Conservation (phyloP, 192 early-diverging fungal genomes). For the Entomortierella parvispora region DNA sequence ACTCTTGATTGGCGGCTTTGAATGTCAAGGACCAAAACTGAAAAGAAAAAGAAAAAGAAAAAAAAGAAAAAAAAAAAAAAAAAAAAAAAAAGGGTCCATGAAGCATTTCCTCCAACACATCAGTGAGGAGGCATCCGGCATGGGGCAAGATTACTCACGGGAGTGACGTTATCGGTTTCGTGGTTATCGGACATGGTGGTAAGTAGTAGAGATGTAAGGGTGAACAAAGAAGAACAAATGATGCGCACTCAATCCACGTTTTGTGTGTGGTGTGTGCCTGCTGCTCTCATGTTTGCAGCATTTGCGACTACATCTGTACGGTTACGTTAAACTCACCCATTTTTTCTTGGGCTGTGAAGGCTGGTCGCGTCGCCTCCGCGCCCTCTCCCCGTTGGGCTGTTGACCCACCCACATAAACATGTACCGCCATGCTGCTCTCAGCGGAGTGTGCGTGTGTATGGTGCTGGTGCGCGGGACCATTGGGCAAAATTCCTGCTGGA, state of each 20-base stretch:
- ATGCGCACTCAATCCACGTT: not conserved
- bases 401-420: too few species aligned
- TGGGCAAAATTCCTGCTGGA: not conserved
- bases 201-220: not conserved
- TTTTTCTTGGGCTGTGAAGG: too few species aligned
- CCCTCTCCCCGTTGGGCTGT: not conserved
- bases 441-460: not conserved
- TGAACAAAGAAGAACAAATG: conserved; percentile 20
- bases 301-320: too few species aligned
- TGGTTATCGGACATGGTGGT: conserved; percentile 48
- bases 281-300: conserved; percentile 1
- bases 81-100: not conserved
- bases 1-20: too few species aligned
- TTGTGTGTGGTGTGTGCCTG: not conserved
- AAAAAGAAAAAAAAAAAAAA: not conserved
- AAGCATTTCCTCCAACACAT: too few species aligned
- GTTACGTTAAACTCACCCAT: too few species aligned
- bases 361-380: not conserved
- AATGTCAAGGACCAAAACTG: not conserved
- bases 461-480: not conserved
- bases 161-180: conserved; percentile 39
- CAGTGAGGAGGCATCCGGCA: not conserved
- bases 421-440: too few species aligned
- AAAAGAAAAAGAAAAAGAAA: conserved; percentile 3
- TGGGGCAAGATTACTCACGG: conserved; percentile 11